These are phyloP conservation scores for Amesomyces nigricolor DNA, from an alignment of 2,329 filamentous ascomycete genomes.

Conservation along the genomic window DNA sequence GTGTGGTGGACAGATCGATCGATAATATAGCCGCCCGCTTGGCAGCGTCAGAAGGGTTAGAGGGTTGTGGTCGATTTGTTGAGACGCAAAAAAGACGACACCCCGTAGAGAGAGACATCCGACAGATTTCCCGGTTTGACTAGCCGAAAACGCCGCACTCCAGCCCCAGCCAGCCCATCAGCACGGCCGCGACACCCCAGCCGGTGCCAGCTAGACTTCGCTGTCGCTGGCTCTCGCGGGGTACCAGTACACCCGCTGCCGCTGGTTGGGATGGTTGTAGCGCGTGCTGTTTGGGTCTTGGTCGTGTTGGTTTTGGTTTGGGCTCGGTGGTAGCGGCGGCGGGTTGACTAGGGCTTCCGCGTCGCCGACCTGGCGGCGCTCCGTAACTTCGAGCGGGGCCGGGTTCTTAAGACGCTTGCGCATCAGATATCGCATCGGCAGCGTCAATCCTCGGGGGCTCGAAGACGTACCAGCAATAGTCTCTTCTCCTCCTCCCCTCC, in stretches of 20 bases:
- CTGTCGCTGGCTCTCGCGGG: constrained; percentile 18
- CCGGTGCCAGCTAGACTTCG: constrained; percentile 14
- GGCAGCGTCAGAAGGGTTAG: not conserved
- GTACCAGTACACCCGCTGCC: not conserved
- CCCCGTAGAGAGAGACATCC: no score
- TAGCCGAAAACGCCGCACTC: not conserved
- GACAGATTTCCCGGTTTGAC: not conserved
- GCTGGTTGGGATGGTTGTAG: no score
- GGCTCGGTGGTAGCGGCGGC: not conserved
- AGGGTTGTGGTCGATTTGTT: not conserved
- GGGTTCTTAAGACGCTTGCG: constrained; percentile 60
- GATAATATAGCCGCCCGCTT: no score
- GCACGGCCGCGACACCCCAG: not conserved
- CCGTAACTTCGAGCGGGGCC: constrained; percentile 63
- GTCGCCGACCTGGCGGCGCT: constrained; percentile 86
- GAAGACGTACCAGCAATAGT: constrained; percentile 28
- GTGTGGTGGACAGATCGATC: no score
- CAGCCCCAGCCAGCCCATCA: not conserved
- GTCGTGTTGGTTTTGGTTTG: not conserved
- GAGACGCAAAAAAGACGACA: no score
- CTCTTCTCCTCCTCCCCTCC: constrained; percentile 51
- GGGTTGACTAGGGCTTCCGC: constrained; percentile 67
- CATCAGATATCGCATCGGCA: constrained; percentile 50
- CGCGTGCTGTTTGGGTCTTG: no score
- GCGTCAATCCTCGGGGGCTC: constrained; percentile 56